Conservation (phyloP, 257 asterid species). For the Nicotiana sylvestris region DNA sequence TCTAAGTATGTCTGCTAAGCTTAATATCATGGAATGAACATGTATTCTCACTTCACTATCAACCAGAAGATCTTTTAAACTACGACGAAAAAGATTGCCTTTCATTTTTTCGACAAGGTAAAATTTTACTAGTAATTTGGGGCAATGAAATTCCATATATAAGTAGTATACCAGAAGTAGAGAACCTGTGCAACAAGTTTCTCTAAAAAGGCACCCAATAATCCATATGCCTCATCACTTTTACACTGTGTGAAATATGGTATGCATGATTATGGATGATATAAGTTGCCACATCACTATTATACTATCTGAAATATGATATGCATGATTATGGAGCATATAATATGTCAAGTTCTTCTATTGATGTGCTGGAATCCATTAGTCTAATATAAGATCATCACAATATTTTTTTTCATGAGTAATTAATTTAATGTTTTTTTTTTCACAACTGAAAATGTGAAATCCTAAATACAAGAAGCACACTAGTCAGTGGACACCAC, state of each 20-base stretch:
- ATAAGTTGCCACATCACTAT: background rate
- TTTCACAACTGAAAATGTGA: background rate
- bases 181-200: background rate
- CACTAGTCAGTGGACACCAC: background rate
- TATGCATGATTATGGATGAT: background rate
- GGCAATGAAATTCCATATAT: background rate
- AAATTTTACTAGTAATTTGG: background rate
- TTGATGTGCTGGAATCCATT: background rate
- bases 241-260: background rate
- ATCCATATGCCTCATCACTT: background rate
- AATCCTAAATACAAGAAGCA: background rate
- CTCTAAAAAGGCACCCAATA: background rate
- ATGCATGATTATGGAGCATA: background rate
- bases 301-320: background rate
- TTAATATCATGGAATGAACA: background rate
- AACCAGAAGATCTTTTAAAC: background rate
- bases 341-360: background rate
- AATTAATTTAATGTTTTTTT: background rate
- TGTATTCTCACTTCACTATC: background rate
- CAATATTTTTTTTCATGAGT: background rate
- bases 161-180: background rate
- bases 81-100: background rate
- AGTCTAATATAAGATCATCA: background rate
- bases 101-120: background rate
- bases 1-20: constrained; percentile 24